These are phyloP conservation scores for Daldinia childiae DNA, from an alignment of 495 filamentous ascomycete genomes.

Conservation along the genomic window DNA sequence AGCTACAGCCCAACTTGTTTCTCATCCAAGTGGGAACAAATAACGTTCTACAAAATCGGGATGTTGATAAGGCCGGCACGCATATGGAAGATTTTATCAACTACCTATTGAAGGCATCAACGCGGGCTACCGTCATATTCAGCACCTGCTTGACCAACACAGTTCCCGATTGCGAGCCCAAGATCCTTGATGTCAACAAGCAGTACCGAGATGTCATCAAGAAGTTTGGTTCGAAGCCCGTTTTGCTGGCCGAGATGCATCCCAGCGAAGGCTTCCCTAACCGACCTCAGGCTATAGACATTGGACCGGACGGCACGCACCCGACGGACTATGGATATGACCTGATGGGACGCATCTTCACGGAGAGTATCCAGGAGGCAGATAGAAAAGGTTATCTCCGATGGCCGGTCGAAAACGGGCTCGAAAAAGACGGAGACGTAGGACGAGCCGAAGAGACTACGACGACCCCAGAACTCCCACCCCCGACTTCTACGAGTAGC, in stretches of 20 bases:
- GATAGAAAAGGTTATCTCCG: conserved; percentile 49
- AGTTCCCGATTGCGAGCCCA: conserved; percentile 48
- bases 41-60: conserved; percentile 45
- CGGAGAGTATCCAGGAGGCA: conserved; percentile 47
- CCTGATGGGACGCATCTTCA: conserved; percentile 56
- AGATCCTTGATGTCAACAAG: conserved; percentile 48
- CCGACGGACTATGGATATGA: conserved; percentile 56
- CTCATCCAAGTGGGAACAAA: conserved; percentile 55
- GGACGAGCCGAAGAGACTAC: conserved; percentile 27
- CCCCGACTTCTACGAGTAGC: conserved; percentile 6
- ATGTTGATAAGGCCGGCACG: conserved; percentile 43
- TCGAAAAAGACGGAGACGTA: conserved; percentile 42
- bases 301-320: conserved; percentile 48
- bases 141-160: conserved; percentile 48
- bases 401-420: conserved; percentile 46
- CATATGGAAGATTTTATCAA: conserved; percentile 46
- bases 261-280: conserved; percentile 40
- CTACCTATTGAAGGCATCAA: conserved; percentile 39
- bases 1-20: conserved; percentile 51
- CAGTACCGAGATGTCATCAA: conserved; percentile 45
- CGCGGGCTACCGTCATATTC: conserved; percentile 42
- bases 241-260: conserved; percentile 45
- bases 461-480: conserved; percentile 29
- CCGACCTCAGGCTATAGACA: conserved; percentile 34
- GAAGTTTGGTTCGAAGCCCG: conserved; percentile 42